Evolutionary conservation across 2,329 filamentous ascomycete genomes (phyloP), one percentile per base, ranked within the genome.

Genomic region (Gaeumannomyces tritici): DNA sequence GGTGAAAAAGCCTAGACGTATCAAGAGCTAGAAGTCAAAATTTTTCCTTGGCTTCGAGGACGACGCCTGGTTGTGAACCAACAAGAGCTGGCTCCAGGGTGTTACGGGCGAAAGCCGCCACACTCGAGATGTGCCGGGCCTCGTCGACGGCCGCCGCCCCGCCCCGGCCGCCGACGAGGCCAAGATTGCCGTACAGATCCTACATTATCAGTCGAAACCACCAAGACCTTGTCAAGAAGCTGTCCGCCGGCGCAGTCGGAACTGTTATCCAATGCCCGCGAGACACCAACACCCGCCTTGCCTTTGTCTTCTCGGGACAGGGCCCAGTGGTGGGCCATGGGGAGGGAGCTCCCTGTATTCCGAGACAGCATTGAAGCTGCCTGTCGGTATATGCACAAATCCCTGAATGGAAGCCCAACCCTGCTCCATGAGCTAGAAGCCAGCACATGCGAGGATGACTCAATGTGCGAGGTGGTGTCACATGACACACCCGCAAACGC

Each of bases 271-370:
- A 33, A 13, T 47, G 5, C 3, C 13, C 60, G 1, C 21, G 51
- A 31, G 55, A 58, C 54, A 67, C 54, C 61, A 62, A 56, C n/a
- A 21, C 58, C 9, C 66, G 61, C 4, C 29, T 73, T 12, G 68
- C 69, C 0, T 66, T 73, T 55, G 67, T 74, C 15, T 76, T 76
- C 54, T 70, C 69, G 29, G 74, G 74, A 7, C 74, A 75, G 63
- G 74, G 74, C 72, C 1, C 73, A 75, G 61, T 75, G 73, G 73
- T 65, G 68, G 42, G 70, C 70, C 33, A 77, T 77, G 75, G 75
- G 73, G 0, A 67, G 69, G 0, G 73, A 76, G 63, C 69, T 76
- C 24, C 63, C 67, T 11, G 62, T 65, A 0, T 74, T 73, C 61
- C 55, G 64, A 33, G 61, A 65, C 27, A 73, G 70, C 27, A 65